Evolutionary conservation across 306 rosid species (phyloP).

Genomic region (Gleditsia sinensis): DNA sequence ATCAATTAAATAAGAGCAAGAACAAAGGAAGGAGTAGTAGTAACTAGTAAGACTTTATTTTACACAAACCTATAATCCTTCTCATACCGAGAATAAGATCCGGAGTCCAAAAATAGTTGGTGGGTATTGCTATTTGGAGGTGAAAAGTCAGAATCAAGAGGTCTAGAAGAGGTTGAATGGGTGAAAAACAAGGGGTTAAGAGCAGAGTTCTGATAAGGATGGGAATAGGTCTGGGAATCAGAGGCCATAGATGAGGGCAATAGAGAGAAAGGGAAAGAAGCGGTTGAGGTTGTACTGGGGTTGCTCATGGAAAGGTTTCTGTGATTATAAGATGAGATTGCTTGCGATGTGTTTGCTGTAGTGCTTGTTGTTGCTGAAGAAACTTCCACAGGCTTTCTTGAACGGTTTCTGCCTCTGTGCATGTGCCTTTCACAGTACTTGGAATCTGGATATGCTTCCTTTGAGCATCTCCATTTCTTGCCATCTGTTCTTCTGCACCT

Average conservation of each 20-base stretch:
- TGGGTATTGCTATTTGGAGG: constrained; percentile 52
- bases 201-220: constrained; percentile 52
- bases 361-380: constrained; percentile 44
- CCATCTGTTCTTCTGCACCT: constrained; percentile 99
- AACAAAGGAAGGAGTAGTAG: neutral
- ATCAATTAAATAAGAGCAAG: neutral
- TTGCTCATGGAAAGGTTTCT: constrained; percentile 47
- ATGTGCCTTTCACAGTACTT: constrained; percentile 98
- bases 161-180: constrained; percentile 59
- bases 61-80: constrained; percentile 70
- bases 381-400: constrained; percentile 99
- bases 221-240: constrained; percentile 46
- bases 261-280: constrained; percentile 57
- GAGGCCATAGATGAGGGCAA: constrained; percentile 43
- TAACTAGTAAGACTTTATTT: neutral
- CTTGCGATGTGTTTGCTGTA: constrained; percentile 40
- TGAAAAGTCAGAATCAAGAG: constrained; percentile 51
- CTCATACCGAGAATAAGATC: constrained; percentile 56
- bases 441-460: constrained; percentile 97
- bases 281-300: constrained; percentile 41
- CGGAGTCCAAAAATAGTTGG: constrained; percentile 67
- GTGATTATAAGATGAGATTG: constrained; percentile 43
- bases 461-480: constrained; percentile 99
- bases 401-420: constrained; percentile 99
- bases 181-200: constrained; percentile 56